Evolutionary conservation across 192 early-diverging fungal genomes (phyloP).

Genomic region (Mortierella hygrophila): DNA sequence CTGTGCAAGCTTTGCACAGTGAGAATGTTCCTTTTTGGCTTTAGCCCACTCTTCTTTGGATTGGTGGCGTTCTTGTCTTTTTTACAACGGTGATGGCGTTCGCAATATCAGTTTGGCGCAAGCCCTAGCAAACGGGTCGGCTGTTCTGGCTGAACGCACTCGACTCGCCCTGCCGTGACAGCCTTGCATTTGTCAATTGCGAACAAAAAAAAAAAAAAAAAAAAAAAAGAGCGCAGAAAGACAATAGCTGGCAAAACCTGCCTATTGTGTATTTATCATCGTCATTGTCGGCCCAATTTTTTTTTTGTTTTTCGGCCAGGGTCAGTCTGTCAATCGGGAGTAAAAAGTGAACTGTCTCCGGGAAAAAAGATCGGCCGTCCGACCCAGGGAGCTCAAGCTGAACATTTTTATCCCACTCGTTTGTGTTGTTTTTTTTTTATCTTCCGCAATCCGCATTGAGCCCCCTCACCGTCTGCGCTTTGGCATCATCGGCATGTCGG

Average conservation of each 20-base stretch:
- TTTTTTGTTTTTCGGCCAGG: background rate
- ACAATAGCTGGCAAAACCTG: background rate
- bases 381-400: background rate
- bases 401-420: background rate
- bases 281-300: background rate
- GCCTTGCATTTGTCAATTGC: background rate
- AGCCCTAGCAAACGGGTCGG: background rate
- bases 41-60: background rate
- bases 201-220: background rate
- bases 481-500: slow-evolving; percentile 2
- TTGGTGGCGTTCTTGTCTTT: background rate
- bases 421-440: background rate
- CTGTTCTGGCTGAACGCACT: background rate
- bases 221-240: background rate
- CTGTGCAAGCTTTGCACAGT: background rate
- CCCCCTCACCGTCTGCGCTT: background rate
- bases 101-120: background rate
- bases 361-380: slow-evolving; percentile 11
- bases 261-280: background rate
- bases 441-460: background rate
- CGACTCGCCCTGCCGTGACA: background rate
- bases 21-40: background rate
- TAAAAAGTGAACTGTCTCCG: background rate
- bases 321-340: background rate
- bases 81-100: background rate